These are phyloP conservation scores for Scedosporium minutisporum DNA, from an alignment of 2,329 filamentous ascomycete genomes.

Conservation along the genomic window DNA sequence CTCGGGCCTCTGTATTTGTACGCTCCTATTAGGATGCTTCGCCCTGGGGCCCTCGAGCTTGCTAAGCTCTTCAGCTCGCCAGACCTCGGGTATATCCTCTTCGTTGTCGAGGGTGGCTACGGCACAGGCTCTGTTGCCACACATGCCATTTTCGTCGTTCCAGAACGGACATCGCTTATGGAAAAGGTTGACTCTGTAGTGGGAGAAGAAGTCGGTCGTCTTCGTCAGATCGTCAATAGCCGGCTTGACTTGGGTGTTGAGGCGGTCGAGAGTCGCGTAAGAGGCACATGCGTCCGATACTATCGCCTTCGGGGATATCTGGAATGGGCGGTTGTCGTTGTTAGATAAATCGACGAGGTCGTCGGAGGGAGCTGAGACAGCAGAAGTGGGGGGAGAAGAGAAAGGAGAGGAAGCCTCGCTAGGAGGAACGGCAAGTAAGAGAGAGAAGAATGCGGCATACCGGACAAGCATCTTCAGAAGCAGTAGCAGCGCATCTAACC, in stretches of 20 bases:
- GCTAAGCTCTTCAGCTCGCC: slow-evolving; percentile 84
- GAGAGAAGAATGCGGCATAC: slow-evolving; percentile 30
- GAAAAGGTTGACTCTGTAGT: slow-evolving; percentile 92
- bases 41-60: slow-evolving; percentile 87
- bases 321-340: slow-evolving; percentile 17
- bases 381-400: not conserved
- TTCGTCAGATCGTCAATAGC: slow-evolving; percentile 71
- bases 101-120: slow-evolving; percentile 94
- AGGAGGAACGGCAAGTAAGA: slow-evolving; percentile 10
- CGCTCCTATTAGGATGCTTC: slow-evolving; percentile 70
- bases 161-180: slow-evolving; percentile 94
- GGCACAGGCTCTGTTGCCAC: slow-evolving; percentile 92
- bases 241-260: slow-evolving; percentile 71
- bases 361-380: not conserved
- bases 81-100: slow-evolving; percentile 82
- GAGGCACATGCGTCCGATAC: slow-evolving; percentile 93
- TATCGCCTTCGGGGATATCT: slow-evolving; percentile 83
- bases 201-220: slow-evolving; percentile 93
- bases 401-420: slow-evolving; percentile 11
- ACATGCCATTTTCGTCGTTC: slow-evolving; percentile 87
- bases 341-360: slow-evolving; percentile 25
- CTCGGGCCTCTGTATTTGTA: slow-evolving; percentile 60
- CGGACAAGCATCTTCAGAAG: slow-evolving; percentile 38
- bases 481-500: slow-evolving; percentile 29
- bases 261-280: slow-evolving; percentile 75